Conservation (phyloP, 345 rosid species). For the Citrus hindsii region DNA sequence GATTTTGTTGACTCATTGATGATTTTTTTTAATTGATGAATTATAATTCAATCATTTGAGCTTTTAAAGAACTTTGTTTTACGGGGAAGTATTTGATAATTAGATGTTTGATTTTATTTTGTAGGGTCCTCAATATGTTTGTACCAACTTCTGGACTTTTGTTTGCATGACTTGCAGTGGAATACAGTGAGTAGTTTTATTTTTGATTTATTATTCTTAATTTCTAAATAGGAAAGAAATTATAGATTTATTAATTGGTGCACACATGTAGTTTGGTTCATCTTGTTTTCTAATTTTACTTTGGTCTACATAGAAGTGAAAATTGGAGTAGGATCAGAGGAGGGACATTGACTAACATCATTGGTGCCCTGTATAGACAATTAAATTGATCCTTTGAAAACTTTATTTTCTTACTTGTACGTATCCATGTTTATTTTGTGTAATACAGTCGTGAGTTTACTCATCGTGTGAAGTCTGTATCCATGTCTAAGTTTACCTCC, state of each 20-base stretch:
- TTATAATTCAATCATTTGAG: not conserved
- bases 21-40: not conserved
- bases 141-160: slow-evolving; percentile 94
- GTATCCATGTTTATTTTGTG: slow-evolving; percentile 6
- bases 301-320: not conserved
- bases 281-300: slow-evolving; percentile 1
- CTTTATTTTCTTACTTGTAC: slow-evolving; percentile 10
- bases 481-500: slow-evolving; percentile 92
- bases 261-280: not conserved
- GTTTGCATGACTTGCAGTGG: slow-evolving; percentile 92
- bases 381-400: not conserved
- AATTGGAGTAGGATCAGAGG: not conserved
- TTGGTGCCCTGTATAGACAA: not conserved
- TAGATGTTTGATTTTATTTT: slow-evolving; percentile 18
- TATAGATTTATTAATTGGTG: not conserved
- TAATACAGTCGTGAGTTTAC: slow-evolving; percentile 89
- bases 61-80: not conserved
- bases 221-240: not conserved
- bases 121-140: slow-evolving; percentile 99
- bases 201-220: not conserved
- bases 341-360: not conserved
- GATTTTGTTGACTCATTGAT: not conserved
- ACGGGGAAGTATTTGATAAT: not conserved
- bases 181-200: slow-evolving; percentile 73
- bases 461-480: slow-evolving; percentile 96